A percentile compares a stretch with the other conserved stretches of the same genome.
These are phyloP conservation scores for Aspergillus awamori DNA, from an alignment of 2,329 filamentous ascomycete species.

Conservation along the genomic window DNA sequence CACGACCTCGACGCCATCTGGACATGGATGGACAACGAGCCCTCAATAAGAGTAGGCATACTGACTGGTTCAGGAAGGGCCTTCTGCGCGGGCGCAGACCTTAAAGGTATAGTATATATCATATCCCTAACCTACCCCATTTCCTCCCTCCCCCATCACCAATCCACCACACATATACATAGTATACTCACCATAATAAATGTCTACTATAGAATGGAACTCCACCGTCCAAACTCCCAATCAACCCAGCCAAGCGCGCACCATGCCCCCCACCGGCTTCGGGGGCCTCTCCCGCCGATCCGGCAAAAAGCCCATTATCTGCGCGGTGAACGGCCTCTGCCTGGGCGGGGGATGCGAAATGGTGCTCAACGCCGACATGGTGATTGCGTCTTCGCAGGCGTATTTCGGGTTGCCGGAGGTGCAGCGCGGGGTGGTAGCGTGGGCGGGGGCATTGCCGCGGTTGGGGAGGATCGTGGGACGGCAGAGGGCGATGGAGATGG, in stretches of 20 bases:
- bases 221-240: conserved; percentile 17
- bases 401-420: conserved; percentile 73
- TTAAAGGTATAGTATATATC: conserved; percentile 39
- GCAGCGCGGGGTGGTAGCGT: conserved; percentile 68
- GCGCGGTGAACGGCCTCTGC: conserved; percentile 74
- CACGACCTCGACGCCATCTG: conserved; percentile 47
- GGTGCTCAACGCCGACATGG: conserved; percentile 70
- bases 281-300: conserved; percentile 48
- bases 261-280: conserved; percentile 41
- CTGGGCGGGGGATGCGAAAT: conserved; percentile 79
- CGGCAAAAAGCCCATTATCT: conserved; percentile 70
- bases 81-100: conserved; percentile 50
- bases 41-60: conserved; percentile 43
- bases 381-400: conserved; percentile 58
- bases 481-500: conserved; percentile 74
- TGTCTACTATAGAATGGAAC: conserved; percentile 37
- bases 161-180: neutral
- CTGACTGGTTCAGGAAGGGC: conserved; percentile 47
- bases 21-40: conserved; percentile 51
- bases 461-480: conserved; percentile 66
- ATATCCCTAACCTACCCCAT: neutral
- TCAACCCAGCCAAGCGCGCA: conserved; percentile 14
- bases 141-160: neutral
- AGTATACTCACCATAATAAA: neutral
- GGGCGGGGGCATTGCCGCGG: conserved; percentile 71